Evolutionary conservation across 805 yeast genomes (phyloP).

Genomic region (Lipomyces chichibuensis): DNA sequence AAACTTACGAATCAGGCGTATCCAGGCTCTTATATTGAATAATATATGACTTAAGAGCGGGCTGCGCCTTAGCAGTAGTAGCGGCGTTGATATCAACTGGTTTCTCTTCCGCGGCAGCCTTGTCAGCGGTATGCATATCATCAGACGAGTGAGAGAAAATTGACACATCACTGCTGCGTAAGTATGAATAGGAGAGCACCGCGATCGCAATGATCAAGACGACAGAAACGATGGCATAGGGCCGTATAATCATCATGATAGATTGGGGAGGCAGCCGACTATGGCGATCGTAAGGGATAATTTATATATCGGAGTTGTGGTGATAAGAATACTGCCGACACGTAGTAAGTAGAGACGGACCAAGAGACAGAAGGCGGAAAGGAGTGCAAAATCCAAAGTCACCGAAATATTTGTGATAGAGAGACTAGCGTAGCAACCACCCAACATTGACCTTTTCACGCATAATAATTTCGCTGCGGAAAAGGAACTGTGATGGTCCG

Average conservation of each 20-base stretch:
- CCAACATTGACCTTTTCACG: too few relatives aligned
- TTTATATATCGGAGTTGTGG: background rate
- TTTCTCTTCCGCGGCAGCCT: conserved; percentile 14
- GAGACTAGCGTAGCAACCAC: too few relatives aligned
- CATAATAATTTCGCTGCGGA: too few relatives aligned
- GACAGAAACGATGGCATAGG: conserved; percentile 8
- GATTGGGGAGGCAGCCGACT: background rate
- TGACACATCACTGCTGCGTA: background rate
- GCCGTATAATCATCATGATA: background rate
- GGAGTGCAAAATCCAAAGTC: background rate
- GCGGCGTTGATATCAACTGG: conserved; percentile 5
- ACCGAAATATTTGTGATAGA: too few relatives aligned
- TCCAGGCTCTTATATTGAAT: conserved; percentile 30
- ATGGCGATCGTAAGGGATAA: background rate
- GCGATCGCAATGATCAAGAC: conserved; percentile 13
- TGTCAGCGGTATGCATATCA: conserved; percentile 6
- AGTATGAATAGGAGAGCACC: conserved; percentile 7
- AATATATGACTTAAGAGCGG: conserved; percentile 23
- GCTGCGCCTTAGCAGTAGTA: background rate
- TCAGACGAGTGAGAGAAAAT: conserved; percentile 5
- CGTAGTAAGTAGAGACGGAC: too few relatives aligned
- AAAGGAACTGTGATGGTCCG: too few relatives aligned
- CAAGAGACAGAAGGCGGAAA: background rate
- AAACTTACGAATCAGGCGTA: conserved; percentile 28
- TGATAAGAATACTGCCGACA: background rate